These are phyloP conservation scores for Spergularia marina DNA, from an alignment of 148 eudicot species.

Conservation along the genomic window DNA sequence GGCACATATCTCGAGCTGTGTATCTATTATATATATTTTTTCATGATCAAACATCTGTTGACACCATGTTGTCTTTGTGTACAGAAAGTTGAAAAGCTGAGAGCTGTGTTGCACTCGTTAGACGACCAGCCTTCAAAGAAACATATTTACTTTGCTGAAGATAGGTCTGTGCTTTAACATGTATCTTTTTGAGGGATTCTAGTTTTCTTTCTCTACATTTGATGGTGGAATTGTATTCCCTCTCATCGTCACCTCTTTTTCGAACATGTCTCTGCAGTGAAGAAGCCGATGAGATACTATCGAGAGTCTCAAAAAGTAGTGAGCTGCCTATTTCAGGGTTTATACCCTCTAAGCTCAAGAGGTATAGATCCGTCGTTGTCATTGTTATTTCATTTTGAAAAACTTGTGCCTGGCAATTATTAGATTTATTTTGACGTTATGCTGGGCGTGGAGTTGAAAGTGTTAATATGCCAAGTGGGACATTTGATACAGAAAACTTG, in stretches of 20 bases:
- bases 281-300: constrained; percentile 58
- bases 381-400: background rate
- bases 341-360: constrained; percentile 53
- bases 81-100: constrained; percentile 81
- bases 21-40: background rate
- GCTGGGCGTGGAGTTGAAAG: background rate
- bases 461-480: background rate
- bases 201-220: background rate
- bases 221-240: background rate
- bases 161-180: constrained; percentile 53
- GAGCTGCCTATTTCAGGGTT: constrained; percentile 26
- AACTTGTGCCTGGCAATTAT: background rate
- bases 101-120: constrained; percentile 51
- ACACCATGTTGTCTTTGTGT: constrained; percentile 5
- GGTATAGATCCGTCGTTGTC: constrained; percentile 30
- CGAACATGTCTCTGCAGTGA: constrained; percentile 38
- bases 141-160: constrained; percentile 81
- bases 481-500: background rate
- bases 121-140: constrained; percentile 45
- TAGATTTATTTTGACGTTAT: background rate
- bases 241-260: background rate
- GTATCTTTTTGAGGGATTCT: background rate
- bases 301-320: constrained; percentile 26
- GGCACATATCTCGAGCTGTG: constrained; percentile 9
- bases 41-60: background rate